Evolutionary conservation across 192 early-diverging fungal genomes (phyloP).

Genomic region (Linnemannia schmuckeri): DNA sequence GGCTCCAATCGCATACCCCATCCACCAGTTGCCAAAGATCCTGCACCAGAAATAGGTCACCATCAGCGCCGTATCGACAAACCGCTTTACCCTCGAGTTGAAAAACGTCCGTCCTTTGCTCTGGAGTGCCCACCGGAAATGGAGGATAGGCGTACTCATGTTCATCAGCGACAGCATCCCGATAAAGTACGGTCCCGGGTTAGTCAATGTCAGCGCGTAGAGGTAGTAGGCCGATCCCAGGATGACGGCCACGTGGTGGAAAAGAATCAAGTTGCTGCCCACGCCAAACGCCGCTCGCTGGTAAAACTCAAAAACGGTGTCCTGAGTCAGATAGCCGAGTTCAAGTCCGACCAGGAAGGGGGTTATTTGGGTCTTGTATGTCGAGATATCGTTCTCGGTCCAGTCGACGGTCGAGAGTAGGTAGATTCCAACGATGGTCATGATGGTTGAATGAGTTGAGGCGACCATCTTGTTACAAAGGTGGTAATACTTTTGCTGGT

Average conservation of each 20-base stretch:
- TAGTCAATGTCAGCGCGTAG: slow-evolving; percentile 16
- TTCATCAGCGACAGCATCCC: slow-evolving; percentile 46
- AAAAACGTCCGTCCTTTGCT: slow-evolving; percentile 26
- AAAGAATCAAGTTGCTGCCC: slow-evolving; percentile 36
- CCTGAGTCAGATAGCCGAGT: slow-evolving; percentile 37
- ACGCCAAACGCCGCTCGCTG: slow-evolving; percentile 21
- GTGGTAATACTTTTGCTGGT: slow-evolving; percentile 27
- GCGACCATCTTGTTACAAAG: slow-evolving; percentile 37
- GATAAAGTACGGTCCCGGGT: slow-evolving; percentile 36
- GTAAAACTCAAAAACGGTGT: slow-evolving; percentile 38
- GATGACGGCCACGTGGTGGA: slow-evolving; percentile 39
- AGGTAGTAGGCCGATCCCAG: slow-evolving; percentile 34
- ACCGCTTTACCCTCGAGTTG: slow-evolving; percentile 23
- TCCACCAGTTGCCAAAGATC: slow-evolving; percentile 44
- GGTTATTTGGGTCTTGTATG: slow-evolving; percentile 22
- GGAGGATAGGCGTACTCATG: slow-evolving; percentile 33
- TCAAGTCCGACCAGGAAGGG: slow-evolving; percentile 47
- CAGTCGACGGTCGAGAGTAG: slow-evolving; percentile 32
- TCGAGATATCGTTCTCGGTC: slow-evolving; percentile 36
- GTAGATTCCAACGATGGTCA: slow-evolving; percentile 23
- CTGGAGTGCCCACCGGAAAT: slow-evolving; percentile 33
- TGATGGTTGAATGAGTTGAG: slow-evolving; percentile 34
- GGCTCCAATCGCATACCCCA: slow-evolving; percentile 21
- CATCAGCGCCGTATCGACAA: slow-evolving; percentile 28
- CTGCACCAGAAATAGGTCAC: slow-evolving; percentile 43